These are phyloP conservation scores for Gastrodia elata DNA, from an alignment of 106 monocot genomes.

Conservation along the genomic window DNA sequence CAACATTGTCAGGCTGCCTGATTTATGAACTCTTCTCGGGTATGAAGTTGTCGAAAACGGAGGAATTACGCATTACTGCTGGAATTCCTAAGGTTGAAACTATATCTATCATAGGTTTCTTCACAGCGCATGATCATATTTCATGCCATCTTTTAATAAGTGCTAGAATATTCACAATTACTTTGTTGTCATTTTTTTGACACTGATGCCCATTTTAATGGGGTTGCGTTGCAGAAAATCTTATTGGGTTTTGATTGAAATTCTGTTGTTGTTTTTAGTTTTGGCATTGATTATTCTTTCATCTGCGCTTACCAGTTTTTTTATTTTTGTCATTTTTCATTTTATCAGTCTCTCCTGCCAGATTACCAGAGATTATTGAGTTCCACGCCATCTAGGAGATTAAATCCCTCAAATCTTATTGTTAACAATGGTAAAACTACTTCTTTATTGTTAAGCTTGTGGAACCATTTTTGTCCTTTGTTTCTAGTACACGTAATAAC, in stretches of 20 bases:
- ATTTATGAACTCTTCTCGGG: slow-evolving; percentile 94
- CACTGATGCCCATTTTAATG: not conserved
- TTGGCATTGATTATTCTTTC: not conserved
- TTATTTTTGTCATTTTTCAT: not conserved
- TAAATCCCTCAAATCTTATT: slow-evolving; percentile 85
- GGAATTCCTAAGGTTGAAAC: slow-evolving; percentile 79
- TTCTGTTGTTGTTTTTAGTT: not conserved
- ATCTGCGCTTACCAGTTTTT: not conserved
- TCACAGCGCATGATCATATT: not conserved
- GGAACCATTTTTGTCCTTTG: not conserved
- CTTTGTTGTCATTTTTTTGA: not conserved
- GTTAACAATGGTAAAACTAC: slow-evolving; percentile 77
- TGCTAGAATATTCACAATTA: not conserved
- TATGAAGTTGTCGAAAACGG: slow-evolving; percentile 67
- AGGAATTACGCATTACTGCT: slow-evolving; percentile 77
- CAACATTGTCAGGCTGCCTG: slow-evolving; percentile 57
- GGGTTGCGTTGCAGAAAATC: not conserved
- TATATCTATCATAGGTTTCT: slow-evolving; percentile 3
- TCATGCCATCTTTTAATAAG: not conserved
- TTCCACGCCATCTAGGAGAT: slow-evolving; percentile 75
- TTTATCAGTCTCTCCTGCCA: slow-evolving; percentile 81
- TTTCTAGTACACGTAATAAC: not conserved
- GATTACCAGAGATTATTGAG: slow-evolving; percentile 98
- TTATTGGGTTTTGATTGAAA: not conserved
- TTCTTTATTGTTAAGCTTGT: not conserved